Conservation (phyloP, 2,329 filamentous ascomycete species). For the Stagonosporopsis vannaccii region DNA sequence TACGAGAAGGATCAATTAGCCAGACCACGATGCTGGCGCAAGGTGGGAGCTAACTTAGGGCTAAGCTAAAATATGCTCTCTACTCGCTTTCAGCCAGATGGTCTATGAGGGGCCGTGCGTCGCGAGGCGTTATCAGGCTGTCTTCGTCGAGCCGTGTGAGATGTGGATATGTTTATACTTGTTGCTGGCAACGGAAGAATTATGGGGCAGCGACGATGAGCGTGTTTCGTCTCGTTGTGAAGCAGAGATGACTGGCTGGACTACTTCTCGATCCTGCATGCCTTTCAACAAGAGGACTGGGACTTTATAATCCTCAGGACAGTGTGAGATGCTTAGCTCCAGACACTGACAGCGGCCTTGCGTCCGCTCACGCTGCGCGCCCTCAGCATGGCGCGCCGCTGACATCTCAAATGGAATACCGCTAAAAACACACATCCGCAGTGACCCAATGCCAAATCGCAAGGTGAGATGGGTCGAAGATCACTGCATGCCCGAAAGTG, state of each 20-base stretch:
- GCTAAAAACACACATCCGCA: conserved; percentile 9
- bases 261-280: neutral
- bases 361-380: conserved; percentile 8
- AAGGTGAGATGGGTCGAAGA: conserved; percentile 5
- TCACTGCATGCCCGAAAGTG: conserved; percentile 1
- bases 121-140: conserved; percentile 9
- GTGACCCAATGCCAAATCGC: conserved; percentile 7
- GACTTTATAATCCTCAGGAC: conserved; percentile 16
- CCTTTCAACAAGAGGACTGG: conserved; percentile 5
- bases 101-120: conserved; percentile 8
- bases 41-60: conserved; percentile 9
- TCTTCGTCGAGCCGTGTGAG: conserved; percentile 4
- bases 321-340: conserved; percentile 13
- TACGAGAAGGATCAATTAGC: conserved; percentile 5
- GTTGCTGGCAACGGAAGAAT: neutral
- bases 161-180: neutral
- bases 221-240: neutral
- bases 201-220: neutral
- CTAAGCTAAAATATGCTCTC: conserved; percentile 14
- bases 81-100: conserved; percentile 14
- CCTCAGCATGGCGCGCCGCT: conserved; percentile 2
- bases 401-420: neutral
- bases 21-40: conserved; percentile 1
- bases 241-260: neutral
- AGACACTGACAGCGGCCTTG: conserved; percentile 13